These are phyloP conservation scores for Tubosaeta brunneosetosa DNA, from an alignment of 768 basidiomycete genomes.

Conservation along the genomic window DNA sequence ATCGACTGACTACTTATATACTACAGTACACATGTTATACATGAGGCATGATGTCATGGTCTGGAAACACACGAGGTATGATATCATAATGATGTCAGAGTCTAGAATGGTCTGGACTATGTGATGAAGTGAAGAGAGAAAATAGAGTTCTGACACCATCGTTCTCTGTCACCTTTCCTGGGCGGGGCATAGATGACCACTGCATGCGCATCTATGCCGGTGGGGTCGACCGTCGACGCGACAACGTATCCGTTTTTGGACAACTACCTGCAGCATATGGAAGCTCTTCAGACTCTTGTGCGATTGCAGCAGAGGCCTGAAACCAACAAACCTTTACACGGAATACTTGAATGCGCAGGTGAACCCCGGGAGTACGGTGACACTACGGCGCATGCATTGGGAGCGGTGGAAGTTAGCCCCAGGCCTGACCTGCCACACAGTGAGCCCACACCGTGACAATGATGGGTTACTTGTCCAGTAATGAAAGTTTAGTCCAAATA, in stretches of 20 bases:
- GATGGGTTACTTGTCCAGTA: background rate
- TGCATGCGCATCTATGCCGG: constrained; percentile 7
- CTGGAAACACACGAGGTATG: no score
- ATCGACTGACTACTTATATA: no score
- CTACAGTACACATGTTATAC: no score
- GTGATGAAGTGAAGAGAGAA: no score
- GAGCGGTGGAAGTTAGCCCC: constrained; percentile 1
- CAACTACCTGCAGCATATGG: background rate
- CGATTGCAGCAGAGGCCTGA: no score
- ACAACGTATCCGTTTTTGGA: constrained; percentile 6
- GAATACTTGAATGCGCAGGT: background rate
- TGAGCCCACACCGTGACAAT: background rate
- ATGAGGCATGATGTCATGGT: no score
- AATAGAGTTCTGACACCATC: no score
- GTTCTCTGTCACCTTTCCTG: constrained; percentile 4
- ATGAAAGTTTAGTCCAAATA: no score
- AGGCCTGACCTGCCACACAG: background rate
- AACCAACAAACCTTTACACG: no score
- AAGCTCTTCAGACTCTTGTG: no score
- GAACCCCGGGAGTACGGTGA: background rate
- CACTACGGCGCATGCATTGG: background rate
- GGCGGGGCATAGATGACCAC: background rate
- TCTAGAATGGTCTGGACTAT: no score
- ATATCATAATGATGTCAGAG: no score
- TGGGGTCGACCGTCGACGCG: background rate